These are phyloP conservation scores for Globisporangium spiculum DNA, from an alignment of 352 stramenopile genomes.

Conservation along the genomic window DNA sequence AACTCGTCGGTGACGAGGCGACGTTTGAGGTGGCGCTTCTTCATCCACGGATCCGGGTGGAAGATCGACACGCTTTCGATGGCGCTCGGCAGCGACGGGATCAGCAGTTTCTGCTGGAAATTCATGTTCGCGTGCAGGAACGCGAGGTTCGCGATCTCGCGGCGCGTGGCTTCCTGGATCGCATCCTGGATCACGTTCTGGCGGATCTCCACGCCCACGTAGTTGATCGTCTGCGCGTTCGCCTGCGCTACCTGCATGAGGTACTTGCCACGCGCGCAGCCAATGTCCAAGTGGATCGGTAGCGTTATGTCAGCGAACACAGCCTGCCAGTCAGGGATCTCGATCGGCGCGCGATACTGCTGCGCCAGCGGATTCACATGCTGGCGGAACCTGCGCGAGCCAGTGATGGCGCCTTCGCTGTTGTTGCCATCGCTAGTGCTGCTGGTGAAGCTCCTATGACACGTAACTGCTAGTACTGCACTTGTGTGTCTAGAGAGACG, in stretches of 20 bases:
- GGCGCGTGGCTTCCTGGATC: slow-evolving; percentile 34
- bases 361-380: slow-evolving; percentile 81
- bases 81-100: slow-evolving; percentile 51
- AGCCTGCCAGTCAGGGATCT: slow-evolving; percentile 56
- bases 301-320: slow-evolving; percentile 45
- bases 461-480: neutral
- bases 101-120: slow-evolving; percentile 56
- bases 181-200: slow-evolving; percentile 72
- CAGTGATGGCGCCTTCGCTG: slow-evolving; percentile 1
- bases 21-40: slow-evolving; percentile 84
- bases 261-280: slow-evolving; percentile 71
- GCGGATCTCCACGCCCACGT: slow-evolving; percentile 85
- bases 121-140: slow-evolving; percentile 88
- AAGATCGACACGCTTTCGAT: slow-evolving; percentile 84
- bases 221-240: slow-evolving; percentile 44
- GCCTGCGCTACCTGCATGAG: slow-evolving; percentile 59
- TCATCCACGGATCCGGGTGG: slow-evolving; percentile 88
- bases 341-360: slow-evolving; percentile 59
- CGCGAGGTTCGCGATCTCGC: slow-evolving; percentile 57
- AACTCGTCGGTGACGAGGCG: slow-evolving; percentile 73
- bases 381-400: slow-evolving; percentile 67
- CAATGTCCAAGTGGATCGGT: slow-evolving; percentile 84
- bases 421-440: neutral
- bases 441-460: neutral
- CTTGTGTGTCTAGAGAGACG: neutral